Evolutionary conservation across 352 stramenopile genomes (phyloP).

Genomic region (Pythium sukuiense): DNA sequence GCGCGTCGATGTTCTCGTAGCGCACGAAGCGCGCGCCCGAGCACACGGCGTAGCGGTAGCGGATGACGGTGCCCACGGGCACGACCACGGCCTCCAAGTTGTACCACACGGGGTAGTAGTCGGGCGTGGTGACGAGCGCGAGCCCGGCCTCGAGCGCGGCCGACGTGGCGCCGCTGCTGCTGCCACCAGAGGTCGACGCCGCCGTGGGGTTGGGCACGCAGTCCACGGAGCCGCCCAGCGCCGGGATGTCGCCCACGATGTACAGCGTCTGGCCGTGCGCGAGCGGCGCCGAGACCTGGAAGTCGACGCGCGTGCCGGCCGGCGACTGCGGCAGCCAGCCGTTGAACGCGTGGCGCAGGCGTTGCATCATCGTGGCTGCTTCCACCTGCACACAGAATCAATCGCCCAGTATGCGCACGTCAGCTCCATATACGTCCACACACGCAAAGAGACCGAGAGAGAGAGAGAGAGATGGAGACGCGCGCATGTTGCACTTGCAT

Average conservation of each 20-base stretch:
- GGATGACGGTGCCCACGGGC: conserved; percentile 57
- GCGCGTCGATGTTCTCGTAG: conserved; percentile 58
- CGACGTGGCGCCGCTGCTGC: conserved; percentile 28
- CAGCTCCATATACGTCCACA: not conserved
- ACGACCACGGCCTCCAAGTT: conserved; percentile 81
- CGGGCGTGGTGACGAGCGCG: conserved; percentile 83
- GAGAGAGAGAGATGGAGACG: not conserved
- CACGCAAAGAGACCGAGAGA: not conserved
- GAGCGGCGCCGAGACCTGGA: conserved; percentile 75
- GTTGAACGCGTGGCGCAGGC: conserved; percentile 75
- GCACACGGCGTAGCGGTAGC: conserved; percentile 87
- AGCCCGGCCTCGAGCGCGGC: conserved; percentile 46
- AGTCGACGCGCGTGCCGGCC: conserved; percentile 72
- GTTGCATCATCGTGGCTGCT: conserved; percentile 65
- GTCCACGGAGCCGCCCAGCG: conserved; percentile 63
- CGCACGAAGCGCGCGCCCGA: conserved; percentile 75
- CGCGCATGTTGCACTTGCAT: conserved; percentile 1
- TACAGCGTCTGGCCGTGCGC: conserved; percentile 82
- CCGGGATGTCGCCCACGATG: conserved; percentile 74
- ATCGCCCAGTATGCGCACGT: not conserved
- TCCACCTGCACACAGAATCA: conserved; percentile 15
- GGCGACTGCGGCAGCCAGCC: conserved; percentile 62
- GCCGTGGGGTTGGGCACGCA: conserved; percentile 43
- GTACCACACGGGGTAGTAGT: conserved; percentile 90
- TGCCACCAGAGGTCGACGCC: conserved; percentile 3